Percentiles rank a stretch among this genome's conserved stretches.
phyloP scores from a whole-genome alignment of 331 rosid genomes.

The Malus hybrid region DNA sequence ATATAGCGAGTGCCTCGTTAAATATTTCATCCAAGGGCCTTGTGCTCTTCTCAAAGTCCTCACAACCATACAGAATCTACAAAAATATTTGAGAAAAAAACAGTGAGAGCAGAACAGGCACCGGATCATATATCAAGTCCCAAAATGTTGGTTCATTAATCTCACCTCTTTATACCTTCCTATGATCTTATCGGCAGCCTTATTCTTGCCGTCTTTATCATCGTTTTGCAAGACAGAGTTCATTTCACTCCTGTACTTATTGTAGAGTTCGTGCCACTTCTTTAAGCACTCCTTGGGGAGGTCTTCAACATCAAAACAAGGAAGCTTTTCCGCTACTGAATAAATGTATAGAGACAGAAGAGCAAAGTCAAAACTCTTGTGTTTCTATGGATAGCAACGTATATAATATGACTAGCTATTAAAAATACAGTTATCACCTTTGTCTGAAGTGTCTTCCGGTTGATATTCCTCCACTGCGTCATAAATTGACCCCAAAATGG shows the following conservation, averaged over 20 bases:
- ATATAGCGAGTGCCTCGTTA: constrained; percentile 57
- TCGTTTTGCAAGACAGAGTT: neutral
- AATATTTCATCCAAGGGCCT: constrained; percentile 34
- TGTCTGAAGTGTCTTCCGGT: constrained; percentile 18
- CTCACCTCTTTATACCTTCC: constrained; percentile 43
- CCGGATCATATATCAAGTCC: neutral
- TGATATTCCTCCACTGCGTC: constrained; percentile 40
- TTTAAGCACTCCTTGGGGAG: constrained; percentile 23
- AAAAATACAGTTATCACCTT: constrained; percentile 25
- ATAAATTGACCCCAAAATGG: constrained; percentile 59
- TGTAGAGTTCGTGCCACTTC: constrained; percentile 32
- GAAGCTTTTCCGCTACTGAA: constrained; percentile 50
- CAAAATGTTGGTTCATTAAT: neutral
- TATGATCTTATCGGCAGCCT: constrained; percentile 34
- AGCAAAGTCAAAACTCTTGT: neutral
- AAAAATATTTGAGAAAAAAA: neutral
- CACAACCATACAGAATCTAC: constrained; percentile 51
- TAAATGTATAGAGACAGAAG: neutral
- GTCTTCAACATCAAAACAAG: constrained; percentile 44
- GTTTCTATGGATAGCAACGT: neutral
- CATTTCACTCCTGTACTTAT: constrained; percentile 45
- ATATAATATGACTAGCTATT: neutral
- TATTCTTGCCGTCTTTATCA: constrained; percentile 1
- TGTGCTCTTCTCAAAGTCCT: constrained; percentile 32
- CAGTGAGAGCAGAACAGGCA: constrained; percentile 7